A percentile compares a stretch with the other conserved stretches of the same genome.
phyloP scores from a whole-genome alignment of 306 rosid genomes.

The Castanopsis chinensis region DNA sequence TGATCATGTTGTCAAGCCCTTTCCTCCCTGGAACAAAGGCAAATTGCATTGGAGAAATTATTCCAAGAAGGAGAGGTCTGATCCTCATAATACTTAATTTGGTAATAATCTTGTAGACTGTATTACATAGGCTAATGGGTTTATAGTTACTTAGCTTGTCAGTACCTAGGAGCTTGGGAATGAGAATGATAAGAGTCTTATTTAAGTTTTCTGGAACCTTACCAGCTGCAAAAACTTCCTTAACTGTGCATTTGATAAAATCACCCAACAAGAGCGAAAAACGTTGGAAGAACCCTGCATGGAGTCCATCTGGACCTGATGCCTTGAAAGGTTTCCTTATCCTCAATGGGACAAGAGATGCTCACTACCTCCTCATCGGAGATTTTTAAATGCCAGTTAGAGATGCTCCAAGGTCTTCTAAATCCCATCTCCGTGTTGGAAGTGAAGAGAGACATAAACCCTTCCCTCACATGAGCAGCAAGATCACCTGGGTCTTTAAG shows the following conservation, averaged over 20 bases:
- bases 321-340: not conserved
- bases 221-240: not conserved
- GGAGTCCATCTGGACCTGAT: not conserved
- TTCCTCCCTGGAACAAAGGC: not conserved
- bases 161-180: not conserved
- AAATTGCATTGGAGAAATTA: not conserved
- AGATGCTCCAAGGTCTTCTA: too few relatives aligned
- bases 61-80: not conserved
- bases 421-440: too few relatives aligned
- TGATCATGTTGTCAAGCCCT: not conserved
- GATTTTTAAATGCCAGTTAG: not conserved
- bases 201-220: not conserved
- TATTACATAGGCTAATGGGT: not conserved
- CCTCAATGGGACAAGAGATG: not conserved
- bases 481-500: not conserved
- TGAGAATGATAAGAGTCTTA: not conserved
- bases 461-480: not conserved
- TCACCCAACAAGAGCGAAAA: not conserved
- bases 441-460: not conserved
- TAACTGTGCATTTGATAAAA: too few relatives aligned
- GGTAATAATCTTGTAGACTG: too few relatives aligned
- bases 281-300: too few relatives aligned
- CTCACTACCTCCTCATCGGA: not conserved
- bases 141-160: not conserved
- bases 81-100: not conserved